Evolutionary conservation across 2,329 filamentous ascomycete species (phyloP), one percentile per base, ranked within the genome.

Genomic region (Fusarium protoensiforme): DNA sequence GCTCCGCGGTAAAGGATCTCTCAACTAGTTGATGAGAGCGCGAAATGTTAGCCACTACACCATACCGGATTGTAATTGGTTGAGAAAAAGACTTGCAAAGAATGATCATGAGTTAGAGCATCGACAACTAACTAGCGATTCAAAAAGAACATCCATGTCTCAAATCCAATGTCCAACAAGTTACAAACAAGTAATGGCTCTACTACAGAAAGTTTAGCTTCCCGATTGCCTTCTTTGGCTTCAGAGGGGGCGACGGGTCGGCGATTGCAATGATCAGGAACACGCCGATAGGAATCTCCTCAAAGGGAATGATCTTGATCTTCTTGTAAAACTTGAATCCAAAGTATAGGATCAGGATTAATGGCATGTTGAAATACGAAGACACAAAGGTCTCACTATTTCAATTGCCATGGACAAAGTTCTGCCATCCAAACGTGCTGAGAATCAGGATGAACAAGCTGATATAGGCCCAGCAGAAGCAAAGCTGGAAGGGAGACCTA

Each of bases 41-140:
- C 70, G 72, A 77, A 75, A 75, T 77, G 75, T 76, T 78, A 71
- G 64, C 72, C 73, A 77, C 64, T 75, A 71, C 74, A 78, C 75
- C 76, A 57, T 57, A 57, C 54, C 54, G 54, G 53, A 57, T 39
- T 14, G 54, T 39, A n/a, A 51, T 51, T 51, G 46, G 27, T 13
- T 51, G 10, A 29, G 1, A 8, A 1, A 2, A 7, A 13, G 2
- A 1, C 2, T 13, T 3, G 24, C 18, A 31, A 31, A 29, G 9
- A 53, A 13, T 9, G 4, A 31, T 1, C 4, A 53, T 53, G 7
- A 20, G 0, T 9, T 20, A 11, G 1, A 13, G 1, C 3, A 7
- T n/a, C 5, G 1, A 7, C 16, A 31, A 7, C 18, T 16, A 27
- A 7, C 41, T 24, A 46, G 39, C 16, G 3, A 46, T 6, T 16